phyloP scores from a whole-genome alignment of 2,329 filamentous ascomycete genomes.

The Ascochyta lentis region DNA sequence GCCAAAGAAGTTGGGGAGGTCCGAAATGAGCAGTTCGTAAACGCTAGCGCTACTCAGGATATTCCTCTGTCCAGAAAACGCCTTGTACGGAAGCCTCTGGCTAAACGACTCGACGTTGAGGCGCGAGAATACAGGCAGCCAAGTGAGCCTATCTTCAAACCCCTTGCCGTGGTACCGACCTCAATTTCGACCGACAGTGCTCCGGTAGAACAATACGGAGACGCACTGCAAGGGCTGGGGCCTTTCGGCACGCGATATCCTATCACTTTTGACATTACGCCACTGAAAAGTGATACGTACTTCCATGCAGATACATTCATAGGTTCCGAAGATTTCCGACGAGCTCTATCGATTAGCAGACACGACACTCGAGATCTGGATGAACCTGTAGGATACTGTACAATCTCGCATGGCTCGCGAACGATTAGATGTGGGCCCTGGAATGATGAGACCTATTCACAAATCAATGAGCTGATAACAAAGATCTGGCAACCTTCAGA shows the following conservation, averaged over 20 bases:
- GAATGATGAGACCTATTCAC: constrained; percentile 61
- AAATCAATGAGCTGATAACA: constrained; percentile 22
- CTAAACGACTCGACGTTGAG: constrained; percentile 57
- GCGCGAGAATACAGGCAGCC: constrained; percentile 55
- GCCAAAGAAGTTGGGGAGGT: constrained; percentile 25
- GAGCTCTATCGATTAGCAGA: constrained; percentile 45
- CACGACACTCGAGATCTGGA: constrained; percentile 52
- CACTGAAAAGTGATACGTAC: constrained; percentile 59
- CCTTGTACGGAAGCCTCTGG: constrained; percentile 47
- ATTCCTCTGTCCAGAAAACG: constrained; percentile 26
- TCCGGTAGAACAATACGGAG: background rate
- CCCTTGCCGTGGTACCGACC: background rate
- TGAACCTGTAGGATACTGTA: constrained; percentile 46
- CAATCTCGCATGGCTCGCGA: constrained; percentile 46
- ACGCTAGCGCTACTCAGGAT: background rate
- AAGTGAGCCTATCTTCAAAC: constrained; percentile 40
- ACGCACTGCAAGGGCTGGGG: constrained; percentile 52
- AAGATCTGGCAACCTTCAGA: constrained; percentile 14
- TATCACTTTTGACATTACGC: constrained; percentile 60
- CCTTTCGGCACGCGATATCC: constrained; percentile 59
- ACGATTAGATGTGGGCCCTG: constrained; percentile 59
- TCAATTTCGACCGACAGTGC: background rate
- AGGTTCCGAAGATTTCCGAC: constrained; percentile 62
- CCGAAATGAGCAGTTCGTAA: background rate
- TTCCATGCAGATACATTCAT: constrained; percentile 65